These are phyloP conservation scores for Globisporangium abappressorium DNA, from an alignment of 352 stramenopile genomes.

Conservation along the genomic window DNA sequence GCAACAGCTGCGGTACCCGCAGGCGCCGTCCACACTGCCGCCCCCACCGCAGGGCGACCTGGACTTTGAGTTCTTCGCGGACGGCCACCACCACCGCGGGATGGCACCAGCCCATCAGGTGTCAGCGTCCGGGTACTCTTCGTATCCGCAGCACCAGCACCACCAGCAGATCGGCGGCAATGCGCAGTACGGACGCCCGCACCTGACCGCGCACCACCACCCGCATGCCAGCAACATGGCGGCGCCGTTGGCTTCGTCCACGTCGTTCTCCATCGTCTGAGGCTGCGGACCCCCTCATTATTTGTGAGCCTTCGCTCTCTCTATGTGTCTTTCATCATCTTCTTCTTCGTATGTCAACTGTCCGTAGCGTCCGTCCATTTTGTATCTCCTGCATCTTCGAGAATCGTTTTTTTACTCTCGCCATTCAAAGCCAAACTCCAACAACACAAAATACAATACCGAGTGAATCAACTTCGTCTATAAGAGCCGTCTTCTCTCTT, in stretches of 20 bases:
- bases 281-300: not conserved
- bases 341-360: not conserved
- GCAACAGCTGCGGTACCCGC: conserved; percentile 18
- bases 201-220: conserved; percentile 17
- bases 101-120: not conserved
- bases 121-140: not conserved
- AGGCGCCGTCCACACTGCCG: conserved; percentile 19
- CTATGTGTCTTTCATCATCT: conserved; percentile 7
- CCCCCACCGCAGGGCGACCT: conserved; percentile 18
- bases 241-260: conserved; percentile 5
- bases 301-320: conserved; percentile 6
- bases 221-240: conserved; percentile 11
- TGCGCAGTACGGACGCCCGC: conserved; percentile 14
- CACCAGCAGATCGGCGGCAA: not conserved
- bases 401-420: conserved; percentile 1
- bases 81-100: conserved; percentile 8
- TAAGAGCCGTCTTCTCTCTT: not conserved
- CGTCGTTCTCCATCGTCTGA: conserved; percentile 16
- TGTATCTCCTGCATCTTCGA: not conserved
- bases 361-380: not conserved
- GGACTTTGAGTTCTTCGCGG: conserved; percentile 29
- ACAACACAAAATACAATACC: not conserved
- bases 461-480: conserved; percentile 7
- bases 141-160: conserved; percentile 1
- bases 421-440: not conserved